Evolutionary conservation across 352 stramenopile genomes (phyloP), one percentile per base, ranked within the genome.

Genomic region (Globisporangium ultimum): DNA sequence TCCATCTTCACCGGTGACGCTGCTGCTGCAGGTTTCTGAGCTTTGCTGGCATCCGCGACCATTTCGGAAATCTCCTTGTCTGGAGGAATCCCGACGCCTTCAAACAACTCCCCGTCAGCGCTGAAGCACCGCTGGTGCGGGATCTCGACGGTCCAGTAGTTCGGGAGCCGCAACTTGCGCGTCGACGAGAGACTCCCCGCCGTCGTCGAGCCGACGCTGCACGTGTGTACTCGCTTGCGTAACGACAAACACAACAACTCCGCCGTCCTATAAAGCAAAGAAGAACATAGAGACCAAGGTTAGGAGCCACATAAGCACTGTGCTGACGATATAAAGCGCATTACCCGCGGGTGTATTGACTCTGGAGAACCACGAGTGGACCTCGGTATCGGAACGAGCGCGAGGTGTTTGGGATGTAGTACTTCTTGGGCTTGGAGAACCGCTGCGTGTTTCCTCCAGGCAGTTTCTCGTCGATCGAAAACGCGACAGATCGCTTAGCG

Each of bases 121-220:
- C 80, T 88, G 53, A 87, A 88, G 55, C 79, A 84, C n/a, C 78
- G 78, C 54, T 89, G 66, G 50, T 89, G 70, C 10, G 85, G 85
- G 48, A 94, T 87, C 32, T 94, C 83, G 18, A 94, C 76, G 2
- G 74, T 85, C 85, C 85, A 94, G 58, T 78, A 88, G 60, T 94
- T 94, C 11, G 85, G 85, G 21, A 94, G 72, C n/a, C 78, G 78
- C 14, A 91, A 49, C 52, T 87, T 78, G 7, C 68, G 68, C 20
- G 83, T 89, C 51, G 72, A 63, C 21, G 85, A 89, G 13, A 92
- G 63, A 28, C 72, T 81, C 15, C 85, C 85, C 0, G 82, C 82
- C 0, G 80, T 89, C 12, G 63, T 67, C 24, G 63, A 60, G 28
- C 85, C 85, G 38, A 94, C 70, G 32, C 80, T 74, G 60, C 64